These are phyloP conservation scores for Zhuliangozyma parablackwelliae DNA, from an alignment of 1,139 yeast species.

Conservation along the genomic window DNA sequence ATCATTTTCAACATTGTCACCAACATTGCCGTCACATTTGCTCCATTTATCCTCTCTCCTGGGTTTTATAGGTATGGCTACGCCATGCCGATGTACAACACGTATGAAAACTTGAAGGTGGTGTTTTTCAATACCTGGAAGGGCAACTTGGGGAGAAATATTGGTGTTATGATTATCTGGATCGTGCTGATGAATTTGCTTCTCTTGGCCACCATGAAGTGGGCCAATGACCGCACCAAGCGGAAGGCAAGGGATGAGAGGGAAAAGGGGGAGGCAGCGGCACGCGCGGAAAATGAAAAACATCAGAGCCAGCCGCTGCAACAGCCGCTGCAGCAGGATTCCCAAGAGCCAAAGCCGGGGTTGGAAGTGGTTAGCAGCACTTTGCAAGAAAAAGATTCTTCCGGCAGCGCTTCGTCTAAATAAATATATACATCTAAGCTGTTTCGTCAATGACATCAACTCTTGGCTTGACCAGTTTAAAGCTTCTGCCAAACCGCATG, in stretches of 20 bases:
- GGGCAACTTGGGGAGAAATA: constrained; percentile 52
- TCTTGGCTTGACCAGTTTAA: constrained; percentile 19
- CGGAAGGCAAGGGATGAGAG: constrained; percentile 4
- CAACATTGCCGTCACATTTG: constrained; percentile 59
- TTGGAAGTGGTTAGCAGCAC: too few relatives aligned
- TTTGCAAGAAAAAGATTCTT: too few relatives aligned
- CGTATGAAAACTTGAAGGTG: constrained; percentile 52
- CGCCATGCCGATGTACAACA: constrained; percentile 61
- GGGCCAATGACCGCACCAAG: constrained; percentile 8
- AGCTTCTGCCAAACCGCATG: constrained; percentile 29
- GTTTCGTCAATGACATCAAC: constrained; percentile 29
- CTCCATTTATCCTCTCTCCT: constrained; percentile 52
- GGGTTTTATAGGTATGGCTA: constrained; percentile 59
- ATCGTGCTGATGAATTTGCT: constrained; percentile 39
- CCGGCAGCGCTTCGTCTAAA: too few relatives aligned
- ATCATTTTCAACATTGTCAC: constrained; percentile 55
- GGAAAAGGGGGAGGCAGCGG: neutral
- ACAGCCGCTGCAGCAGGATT: neutral
- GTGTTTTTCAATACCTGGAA: constrained; percentile 54
- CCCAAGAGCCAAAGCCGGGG: too few relatives aligned
- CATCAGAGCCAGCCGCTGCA: too few relatives aligned
- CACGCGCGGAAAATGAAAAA: too few relatives aligned
- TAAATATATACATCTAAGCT: constrained; percentile 3
- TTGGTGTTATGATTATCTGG: constrained; percentile 60
- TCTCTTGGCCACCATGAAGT: constrained; percentile 10